Evolutionary conservation across 1,284 basidiomycete species (phyloP), one percentile per base, ranked within the genome.

Genomic region (Coniferiporia sulphurascens): DNA sequence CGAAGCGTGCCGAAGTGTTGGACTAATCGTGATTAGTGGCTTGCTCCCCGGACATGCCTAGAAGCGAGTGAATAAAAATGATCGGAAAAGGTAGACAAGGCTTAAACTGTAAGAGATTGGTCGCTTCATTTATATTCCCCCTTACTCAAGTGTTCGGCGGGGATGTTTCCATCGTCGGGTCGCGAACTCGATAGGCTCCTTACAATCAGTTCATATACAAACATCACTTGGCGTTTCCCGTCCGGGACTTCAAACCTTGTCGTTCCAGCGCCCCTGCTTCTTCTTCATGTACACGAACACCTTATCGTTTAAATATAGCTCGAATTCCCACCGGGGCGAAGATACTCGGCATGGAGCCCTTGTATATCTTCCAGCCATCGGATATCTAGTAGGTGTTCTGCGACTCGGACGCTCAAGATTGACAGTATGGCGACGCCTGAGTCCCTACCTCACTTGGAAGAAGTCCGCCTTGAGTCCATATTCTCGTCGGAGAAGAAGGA

Each of bases 391-490:
- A 38, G 17, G 17, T 36, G n/a, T 8, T 48, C 13, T 51, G 12
- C 51, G n/a, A 55, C 32, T 12, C n/a, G n/a, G n/a, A n/a, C n/a
- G n/a, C 12, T 21, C 22, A 52, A 36, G 35, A 34, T 13, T 19
- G 9, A 53, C 21, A n/a, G 13, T 36, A 44, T 34, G 27, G 21
- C 38, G 32, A 43, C 38, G 12, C 52, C 38, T 13, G 52, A 10
- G 12, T 21, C 49, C 15, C 34, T 13, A 22, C 9, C 35, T 61
- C 22, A 64, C 54, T 6, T 54, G 57, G 45, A 57, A 63, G 62
- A 68, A 63, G 46, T 59, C 45, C 48, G 45, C 35, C 27, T 62
- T 13, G 48, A 51, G 36, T 36, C 53, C 48, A 55, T 34, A 38
- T 53, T 36, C 15, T 38, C 22, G 9, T 35, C 55, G 17, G 55